Evolutionary conservation across 2,329 filamentous ascomycete genomes (phyloP), one percentile per base, ranked within the genome.

Genomic region (Penicillium sp.): DNA sequence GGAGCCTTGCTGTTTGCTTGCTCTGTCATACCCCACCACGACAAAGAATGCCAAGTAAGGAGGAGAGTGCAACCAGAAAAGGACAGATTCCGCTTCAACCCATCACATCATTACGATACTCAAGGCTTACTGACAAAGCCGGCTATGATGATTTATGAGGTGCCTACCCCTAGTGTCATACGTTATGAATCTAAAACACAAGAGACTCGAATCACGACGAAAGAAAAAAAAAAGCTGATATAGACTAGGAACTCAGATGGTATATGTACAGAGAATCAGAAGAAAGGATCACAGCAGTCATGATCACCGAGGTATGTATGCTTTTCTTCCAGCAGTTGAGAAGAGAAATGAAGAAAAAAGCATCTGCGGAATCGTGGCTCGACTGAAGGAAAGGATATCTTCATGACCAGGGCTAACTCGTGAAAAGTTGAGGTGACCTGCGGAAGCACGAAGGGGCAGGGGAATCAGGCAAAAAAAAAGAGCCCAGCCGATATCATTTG

Each of bases 221-320:
- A 53, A 58, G 45, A 49, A 56, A 61, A 51, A 62, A 57, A 59
- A 52, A 51, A 53, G n/a, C 52, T 42, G 52, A 63, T 69, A 65
- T 67, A 53, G 64, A 68, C 67, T 61, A 45, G 26, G 58, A 62
- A 14, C 53, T 58, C 51, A 60, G 14, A 38, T 66, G 66, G 67
- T 70, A 68, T 70, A 70, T 70, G 67, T 70, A 70, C 69, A 71
- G 26, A 64, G 64, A 70, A 68, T 49, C 46, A 55, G 59, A 66
- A 60, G 40, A 40, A 57, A 59, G 16, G 33, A 22, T 22, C 19
- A 22, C 19, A 22, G 19, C 19, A 22, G 19, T 22, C 19, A 22
- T 22, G 19, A 22, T 22, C 19, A 22, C 19, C 19, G 19, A 22
- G 19, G 19, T 65, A 69, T 69, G 65, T 64, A 62, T 58, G 35